Percentiles rank a stretch among this genome's conserved stretches.
Conservation (phyloP, 164 flowering plant genomes). For the grape (Vitis vinifera) region DNA sequence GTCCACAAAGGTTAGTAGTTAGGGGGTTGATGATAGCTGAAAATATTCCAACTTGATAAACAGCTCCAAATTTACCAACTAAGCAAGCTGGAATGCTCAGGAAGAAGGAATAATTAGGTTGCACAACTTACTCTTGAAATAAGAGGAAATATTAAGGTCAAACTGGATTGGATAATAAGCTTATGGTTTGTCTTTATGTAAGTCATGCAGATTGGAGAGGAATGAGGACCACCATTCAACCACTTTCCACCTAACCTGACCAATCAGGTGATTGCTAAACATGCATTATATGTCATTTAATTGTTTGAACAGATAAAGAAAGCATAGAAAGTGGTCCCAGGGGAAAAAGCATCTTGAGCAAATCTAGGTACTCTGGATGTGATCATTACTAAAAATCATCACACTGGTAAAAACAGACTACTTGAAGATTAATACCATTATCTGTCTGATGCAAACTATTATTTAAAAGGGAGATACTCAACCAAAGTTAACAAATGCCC, state of each 20-base stretch:
- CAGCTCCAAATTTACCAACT: not conserved
- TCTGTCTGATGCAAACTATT: not conserved
- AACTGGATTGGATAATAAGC: not conserved
- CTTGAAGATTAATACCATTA: not conserved
- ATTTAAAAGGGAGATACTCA: no score
- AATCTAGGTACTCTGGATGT: constrained; percentile 4
- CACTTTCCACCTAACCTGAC: constrained; percentile 22
- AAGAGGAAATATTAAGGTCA: constrained; percentile 9
- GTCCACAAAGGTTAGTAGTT: no score
- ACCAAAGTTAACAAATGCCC: not conserved
- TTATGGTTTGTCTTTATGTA: constrained; percentile 13
- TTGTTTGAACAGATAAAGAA: constrained; percentile 1
- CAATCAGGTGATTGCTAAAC: constrained; percentile 15
- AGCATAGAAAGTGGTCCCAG: constrained; percentile 7
- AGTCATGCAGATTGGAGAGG: not conserved
- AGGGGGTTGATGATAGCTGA: not conserved
- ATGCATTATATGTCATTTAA: not conserved
- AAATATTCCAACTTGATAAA: not conserved
- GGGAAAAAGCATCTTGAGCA: not conserved
- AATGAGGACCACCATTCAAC: constrained; percentile 28
- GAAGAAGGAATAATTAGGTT: constrained; percentile 12
- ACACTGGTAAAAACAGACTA: not conserved
- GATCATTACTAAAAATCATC: constrained; percentile 1
- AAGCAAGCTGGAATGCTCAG: constrained; percentile 24
- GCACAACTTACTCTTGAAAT: constrained; percentile 6